phyloP scores from a whole-genome alignment of 2,329 filamentous ascomycete species.

The Colletotrichum simmondsii region DNA sequence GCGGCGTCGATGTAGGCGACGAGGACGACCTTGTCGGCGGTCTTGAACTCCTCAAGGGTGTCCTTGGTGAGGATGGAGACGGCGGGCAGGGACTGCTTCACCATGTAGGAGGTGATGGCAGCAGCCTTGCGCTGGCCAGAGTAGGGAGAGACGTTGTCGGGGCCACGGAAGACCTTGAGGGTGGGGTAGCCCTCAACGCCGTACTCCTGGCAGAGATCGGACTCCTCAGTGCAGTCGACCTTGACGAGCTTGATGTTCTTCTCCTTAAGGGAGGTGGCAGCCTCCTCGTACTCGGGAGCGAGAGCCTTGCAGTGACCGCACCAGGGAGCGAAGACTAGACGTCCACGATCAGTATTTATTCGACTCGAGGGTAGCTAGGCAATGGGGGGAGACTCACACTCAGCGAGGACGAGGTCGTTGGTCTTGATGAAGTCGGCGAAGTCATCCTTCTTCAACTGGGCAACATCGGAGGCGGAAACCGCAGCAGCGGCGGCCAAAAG shows the following conservation, averaged over 20 bases:
- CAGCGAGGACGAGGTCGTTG: slow-evolving; percentile 90
- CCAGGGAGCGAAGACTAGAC: slow-evolving; percentile 90
- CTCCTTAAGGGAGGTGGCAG: slow-evolving; percentile 85
- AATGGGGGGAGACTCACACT: slow-evolving; percentile 75
- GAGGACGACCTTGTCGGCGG: slow-evolving; percentile 93
- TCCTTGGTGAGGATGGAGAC: slow-evolving; percentile 86
- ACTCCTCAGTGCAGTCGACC: slow-evolving; percentile 95
- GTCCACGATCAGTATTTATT: slow-evolving; percentile 47
- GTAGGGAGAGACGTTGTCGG: slow-evolving; percentile 85
- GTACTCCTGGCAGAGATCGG: slow-evolving; percentile 88
- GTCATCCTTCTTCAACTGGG: slow-evolving; percentile 84
- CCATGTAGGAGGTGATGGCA: slow-evolving; percentile 87
- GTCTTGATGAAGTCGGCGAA: slow-evolving; percentile 88
- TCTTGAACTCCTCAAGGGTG: slow-evolving; percentile 95
- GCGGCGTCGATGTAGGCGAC: slow-evolving; percentile 86
- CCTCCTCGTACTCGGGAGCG: slow-evolving; percentile 90
- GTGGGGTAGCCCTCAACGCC: slow-evolving; percentile 98
- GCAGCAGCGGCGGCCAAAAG: slow-evolving; percentile 66
- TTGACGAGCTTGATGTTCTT: slow-evolving; percentile 88
- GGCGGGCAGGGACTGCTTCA: slow-evolving; percentile 95
- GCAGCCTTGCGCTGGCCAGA: slow-evolving; percentile 88
- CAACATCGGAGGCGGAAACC: slow-evolving; percentile 78
- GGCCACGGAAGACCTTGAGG: slow-evolving; percentile 97
- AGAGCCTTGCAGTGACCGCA: slow-evolving; percentile 99
- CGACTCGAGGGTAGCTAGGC: background rate